Evolutionary conservation across 2,329 filamentous ascomycete species (phyloP).

Genomic region (Rosellinia necatrix): DNA sequence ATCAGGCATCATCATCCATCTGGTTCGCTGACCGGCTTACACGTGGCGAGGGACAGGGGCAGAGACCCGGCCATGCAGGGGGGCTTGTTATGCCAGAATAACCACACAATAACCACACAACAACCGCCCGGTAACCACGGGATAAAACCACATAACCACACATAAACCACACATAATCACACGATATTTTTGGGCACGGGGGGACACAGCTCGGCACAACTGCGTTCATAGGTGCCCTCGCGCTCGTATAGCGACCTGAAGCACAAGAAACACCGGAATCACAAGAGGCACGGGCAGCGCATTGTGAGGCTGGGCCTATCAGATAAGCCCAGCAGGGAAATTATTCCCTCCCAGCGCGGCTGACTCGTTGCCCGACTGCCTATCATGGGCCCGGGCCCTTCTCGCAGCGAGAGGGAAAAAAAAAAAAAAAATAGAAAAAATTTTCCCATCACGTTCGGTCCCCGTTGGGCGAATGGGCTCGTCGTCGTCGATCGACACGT

Average conservation of each 20-base stretch:
- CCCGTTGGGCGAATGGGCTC: not conserved
- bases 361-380: constrained; percentile 4
- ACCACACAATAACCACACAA: no score
- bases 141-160: constrained; percentile 14
- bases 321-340: constrained; percentile 15
- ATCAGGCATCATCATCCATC: constrained; percentile 18
- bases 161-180: not conserved
- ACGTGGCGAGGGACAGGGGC: constrained; percentile 6
- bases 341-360: constrained; percentile 10
- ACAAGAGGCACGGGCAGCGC: not conserved
- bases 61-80: no score
- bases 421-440: no score
- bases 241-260: no score
- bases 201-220: no score
- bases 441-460: no score
- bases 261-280: no score
- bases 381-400: constrained; percentile 6
- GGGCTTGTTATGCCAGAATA: no score
- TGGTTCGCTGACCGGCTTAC: constrained; percentile 18
- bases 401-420: not conserved
- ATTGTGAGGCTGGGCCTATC: constrained; percentile 19
- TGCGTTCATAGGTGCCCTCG: constrained; percentile 1
- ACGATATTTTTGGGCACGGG: no score
- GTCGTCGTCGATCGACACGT: constrained; percentile 13
- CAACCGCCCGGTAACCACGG: not conserved